These are phyloP conservation scores for Colletotrichum sp. DNA, from an alignment of 2,329 filamentous ascomycete genomes.

Conservation along the genomic window DNA sequence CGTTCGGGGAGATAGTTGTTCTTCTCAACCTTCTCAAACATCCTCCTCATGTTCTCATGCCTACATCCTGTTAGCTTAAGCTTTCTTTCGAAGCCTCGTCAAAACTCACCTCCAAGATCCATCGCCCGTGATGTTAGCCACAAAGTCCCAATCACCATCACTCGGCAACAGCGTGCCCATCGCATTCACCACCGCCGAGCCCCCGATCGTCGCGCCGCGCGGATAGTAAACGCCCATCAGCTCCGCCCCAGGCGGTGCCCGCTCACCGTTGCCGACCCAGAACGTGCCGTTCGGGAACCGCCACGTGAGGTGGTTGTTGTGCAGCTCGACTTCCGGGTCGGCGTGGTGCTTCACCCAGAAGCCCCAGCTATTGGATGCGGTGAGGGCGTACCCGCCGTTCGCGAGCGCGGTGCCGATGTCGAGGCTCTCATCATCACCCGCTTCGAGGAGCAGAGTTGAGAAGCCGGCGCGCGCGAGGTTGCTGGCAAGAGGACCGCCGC, in stretches of 20 bases:
- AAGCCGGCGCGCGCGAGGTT: conserved; percentile 60
- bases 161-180: conserved; percentile 63
- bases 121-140: conserved; percentile 64
- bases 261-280: conserved; percentile 24
- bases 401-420: background rate
- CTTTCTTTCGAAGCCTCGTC: background rate
- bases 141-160: conserved; percentile 62
- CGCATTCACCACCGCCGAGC: conserved; percentile 64
- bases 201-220: conserved; percentile 49
- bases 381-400: conserved; percentile 23
- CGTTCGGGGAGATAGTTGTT: conserved; percentile 44
- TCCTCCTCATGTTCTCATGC: conserved; percentile 35
- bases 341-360: background rate
- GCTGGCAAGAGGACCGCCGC: conserved; percentile 58
- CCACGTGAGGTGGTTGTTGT: conserved; percentile 41
- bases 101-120: conserved; percentile 50
- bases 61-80: background rate
- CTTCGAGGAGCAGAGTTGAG: conserved; percentile 61
- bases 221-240: conserved; percentile 51
- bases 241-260: conserved; percentile 38
- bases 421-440: conserved; percentile 44
- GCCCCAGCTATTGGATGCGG: background rate
- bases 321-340: background rate
- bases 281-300: conserved; percentile 35
- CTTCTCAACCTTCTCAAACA: conserved; percentile 37